Evolutionary conservation across 139 green algal species (phyloP).

Genomic region (Auxenochlorella protothecoides): DNA sequence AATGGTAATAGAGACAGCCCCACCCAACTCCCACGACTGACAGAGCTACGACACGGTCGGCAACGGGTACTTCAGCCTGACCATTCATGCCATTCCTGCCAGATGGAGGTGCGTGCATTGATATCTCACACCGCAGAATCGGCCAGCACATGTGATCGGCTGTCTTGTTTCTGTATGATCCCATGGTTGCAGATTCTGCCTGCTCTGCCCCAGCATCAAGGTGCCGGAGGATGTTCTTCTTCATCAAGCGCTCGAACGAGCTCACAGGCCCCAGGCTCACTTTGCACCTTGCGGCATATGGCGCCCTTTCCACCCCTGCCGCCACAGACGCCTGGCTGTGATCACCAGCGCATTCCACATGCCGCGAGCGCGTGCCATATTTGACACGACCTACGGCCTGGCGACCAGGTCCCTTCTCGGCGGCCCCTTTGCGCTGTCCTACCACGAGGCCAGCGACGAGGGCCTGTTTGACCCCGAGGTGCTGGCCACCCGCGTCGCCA

Average conservation of each 20-base stretch:
- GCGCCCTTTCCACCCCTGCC: background rate
- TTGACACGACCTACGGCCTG: conserved; percentile 43
- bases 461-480: conserved; percentile 41
- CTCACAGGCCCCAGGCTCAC: too few relatives aligned
- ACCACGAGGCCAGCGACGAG: conserved; percentile 30
- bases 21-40: too few relatives aligned
- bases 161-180: background rate
- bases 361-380: conserved; percentile 52
- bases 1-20: too few relatives aligned
- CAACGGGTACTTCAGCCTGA: conserved; percentile 73
- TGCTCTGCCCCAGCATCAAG: too few relatives aligned
- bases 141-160: background rate
- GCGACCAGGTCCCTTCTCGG: background rate
- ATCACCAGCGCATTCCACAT: conserved; percentile 77
- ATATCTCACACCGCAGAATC: background rate
- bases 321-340: conserved; percentile 24
- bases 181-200: too few relatives aligned
- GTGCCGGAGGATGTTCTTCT: too few relatives aligned
- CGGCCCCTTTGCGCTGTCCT: conserved; percentile 3
- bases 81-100: conserved; percentile 65
- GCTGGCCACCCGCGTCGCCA: conserved; percentile 21
- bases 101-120: conserved; percentile 40
- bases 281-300: too few relatives aligned
- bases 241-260: too few relatives aligned
- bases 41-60: conserved; percentile 74